phyloP scores from a whole-genome alignment of 768 basidiomycete genomes.

The Russula vinacea region DNA sequence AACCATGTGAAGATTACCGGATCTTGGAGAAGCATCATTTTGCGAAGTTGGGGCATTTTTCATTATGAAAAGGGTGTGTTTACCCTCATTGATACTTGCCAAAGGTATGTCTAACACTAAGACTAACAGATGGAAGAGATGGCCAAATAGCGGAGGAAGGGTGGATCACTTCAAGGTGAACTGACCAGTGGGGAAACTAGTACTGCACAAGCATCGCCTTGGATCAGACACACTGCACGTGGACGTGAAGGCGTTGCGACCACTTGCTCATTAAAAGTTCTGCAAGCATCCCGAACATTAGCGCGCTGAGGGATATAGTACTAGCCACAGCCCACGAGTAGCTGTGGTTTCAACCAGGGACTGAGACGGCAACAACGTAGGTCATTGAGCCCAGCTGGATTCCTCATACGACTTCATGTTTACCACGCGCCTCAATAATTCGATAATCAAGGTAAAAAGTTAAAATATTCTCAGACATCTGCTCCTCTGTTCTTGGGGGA shows the following conservation, averaged over 20 bases:
- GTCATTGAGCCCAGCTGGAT: conserved; percentile 4
- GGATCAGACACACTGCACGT: conserved; percentile 1
- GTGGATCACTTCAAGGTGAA: conserved; percentile 3
- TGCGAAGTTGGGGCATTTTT: background rate
- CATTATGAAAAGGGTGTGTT: background rate
- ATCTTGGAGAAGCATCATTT: conserved; percentile 1
- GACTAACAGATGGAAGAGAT: conserved; percentile 4
- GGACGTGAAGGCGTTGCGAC: background rate
- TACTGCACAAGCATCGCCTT: background rate
- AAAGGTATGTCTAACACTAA: background rate
- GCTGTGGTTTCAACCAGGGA: background rate
- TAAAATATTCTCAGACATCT: no score
- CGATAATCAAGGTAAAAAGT: no score
- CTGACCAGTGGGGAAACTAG: background rate
- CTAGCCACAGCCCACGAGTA: background rate
- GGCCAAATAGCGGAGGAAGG: background rate
- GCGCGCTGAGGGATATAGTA: background rate
- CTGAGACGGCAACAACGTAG: background rate
- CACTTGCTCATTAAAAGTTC: background rate
- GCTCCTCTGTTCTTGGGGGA: background rate
- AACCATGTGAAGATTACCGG: background rate
- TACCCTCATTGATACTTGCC: background rate
- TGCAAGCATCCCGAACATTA: background rate
- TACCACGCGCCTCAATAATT: background rate
- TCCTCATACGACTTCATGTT: background rate